Conservation (phyloP, 805 yeast genomes). For the Yamadazyma kitorensis region DNA sequence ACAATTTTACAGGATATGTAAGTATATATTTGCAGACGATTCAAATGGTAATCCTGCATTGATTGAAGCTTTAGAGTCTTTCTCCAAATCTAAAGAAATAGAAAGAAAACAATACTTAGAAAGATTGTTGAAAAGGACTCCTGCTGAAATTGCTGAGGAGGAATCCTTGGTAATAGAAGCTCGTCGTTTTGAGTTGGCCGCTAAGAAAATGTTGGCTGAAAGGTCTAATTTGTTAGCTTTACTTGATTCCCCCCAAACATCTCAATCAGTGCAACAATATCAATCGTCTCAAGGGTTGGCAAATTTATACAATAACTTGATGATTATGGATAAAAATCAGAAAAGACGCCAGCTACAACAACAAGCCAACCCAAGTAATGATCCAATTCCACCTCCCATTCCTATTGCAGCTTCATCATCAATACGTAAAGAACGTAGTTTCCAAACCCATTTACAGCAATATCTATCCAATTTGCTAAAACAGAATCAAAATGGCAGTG, state of each 20-base stretch:
- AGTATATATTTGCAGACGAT: slow-evolving; percentile 46
- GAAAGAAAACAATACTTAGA: slow-evolving; percentile 80
- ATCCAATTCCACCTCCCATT: slow-evolving; percentile 55
- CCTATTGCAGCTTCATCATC: slow-evolving; percentile 57
- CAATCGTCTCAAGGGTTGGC: slow-evolving; percentile 86
- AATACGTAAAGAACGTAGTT: slow-evolving; percentile 36
- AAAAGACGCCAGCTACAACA: slow-evolving; percentile 51
- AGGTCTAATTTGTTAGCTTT: slow-evolving; percentile 74
- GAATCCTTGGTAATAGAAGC: slow-evolving; percentile 93
- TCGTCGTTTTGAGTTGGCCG: slow-evolving; percentile 85
- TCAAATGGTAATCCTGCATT: slow-evolving; percentile 42
- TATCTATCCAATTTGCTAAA: slow-evolving; percentile 36
- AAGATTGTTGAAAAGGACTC: slow-evolving; percentile 74
- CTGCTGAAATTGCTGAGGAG: slow-evolving; percentile 97
- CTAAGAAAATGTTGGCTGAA: slow-evolving; percentile 82
- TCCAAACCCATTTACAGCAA: slow-evolving; percentile 47
- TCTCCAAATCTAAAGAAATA: slow-evolving; percentile 65
- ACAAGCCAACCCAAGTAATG: slow-evolving; percentile 17
- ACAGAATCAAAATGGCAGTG: slow-evolving; percentile 24
- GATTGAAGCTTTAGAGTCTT: slow-evolving; percentile 60
- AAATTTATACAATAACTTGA: slow-evolving; percentile 75
- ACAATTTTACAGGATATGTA: slow-evolving; percentile 70
- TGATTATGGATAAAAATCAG: slow-evolving; percentile 62
- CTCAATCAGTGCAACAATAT: slow-evolving; percentile 72
- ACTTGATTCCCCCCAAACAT: slow-evolving; percentile 81